These are phyloP conservation scores for Pichia sp. DNA, from an alignment of 1,139 yeast genomes.

Conservation along the genomic window DNA sequence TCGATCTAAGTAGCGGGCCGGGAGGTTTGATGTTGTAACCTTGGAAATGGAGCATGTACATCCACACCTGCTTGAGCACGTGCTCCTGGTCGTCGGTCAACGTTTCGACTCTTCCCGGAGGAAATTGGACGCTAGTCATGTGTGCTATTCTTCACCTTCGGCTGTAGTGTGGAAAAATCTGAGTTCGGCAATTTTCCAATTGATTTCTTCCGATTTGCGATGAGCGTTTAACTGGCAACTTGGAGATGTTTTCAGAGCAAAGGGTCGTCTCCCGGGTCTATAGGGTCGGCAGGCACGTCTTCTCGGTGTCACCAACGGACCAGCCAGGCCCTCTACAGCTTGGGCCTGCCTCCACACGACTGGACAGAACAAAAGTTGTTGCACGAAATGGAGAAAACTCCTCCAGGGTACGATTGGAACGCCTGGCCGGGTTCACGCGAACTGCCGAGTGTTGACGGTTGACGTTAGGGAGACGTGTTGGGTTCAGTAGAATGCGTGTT, in stretches of 20 bases:
- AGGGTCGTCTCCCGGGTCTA: not conserved
- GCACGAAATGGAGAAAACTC: not conserved
- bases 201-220: no score
- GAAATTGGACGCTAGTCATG: conserved; percentile 12
- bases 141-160: not conserved
- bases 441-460: not conserved
- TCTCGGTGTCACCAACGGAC: no score
- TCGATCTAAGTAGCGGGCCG: conserved; percentile 23
- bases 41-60: conserved; percentile 54
- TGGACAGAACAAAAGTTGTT: not conserved
- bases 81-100: conserved; percentile 61
- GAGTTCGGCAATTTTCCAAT: no score
- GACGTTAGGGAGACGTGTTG: not conserved
- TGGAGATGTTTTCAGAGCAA: not conserved
- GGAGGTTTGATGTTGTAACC: conserved; percentile 40
- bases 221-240: no score
- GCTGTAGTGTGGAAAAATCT: no score
- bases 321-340: no score
- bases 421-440: conserved; percentile 2
- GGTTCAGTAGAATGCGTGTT: no score
- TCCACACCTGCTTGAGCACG: conserved; percentile 72
- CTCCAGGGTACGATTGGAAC: not conserved
- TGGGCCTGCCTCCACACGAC: no score
- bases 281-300: no score
- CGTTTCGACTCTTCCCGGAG: conserved; percentile 55